These are phyloP conservation scores for Pythium rhizo-oryzae DNA, from an alignment of 352 stramenopile species.

Conservation along the genomic window DNA sequence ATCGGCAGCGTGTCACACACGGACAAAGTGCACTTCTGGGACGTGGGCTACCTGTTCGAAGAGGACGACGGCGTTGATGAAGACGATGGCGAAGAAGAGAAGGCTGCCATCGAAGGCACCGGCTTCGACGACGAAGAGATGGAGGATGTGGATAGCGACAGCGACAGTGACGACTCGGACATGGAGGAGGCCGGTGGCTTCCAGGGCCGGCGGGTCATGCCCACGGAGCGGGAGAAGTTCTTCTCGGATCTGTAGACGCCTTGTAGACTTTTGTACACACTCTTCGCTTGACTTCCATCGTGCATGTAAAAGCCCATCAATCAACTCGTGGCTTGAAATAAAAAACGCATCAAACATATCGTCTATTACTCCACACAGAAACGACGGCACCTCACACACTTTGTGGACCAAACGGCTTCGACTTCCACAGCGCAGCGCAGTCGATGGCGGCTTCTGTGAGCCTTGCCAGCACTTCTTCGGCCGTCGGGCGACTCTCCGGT, in stretches of 20 bases:
- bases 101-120: slow-evolving; percentile 22
- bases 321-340: neutral
- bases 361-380: neutral
- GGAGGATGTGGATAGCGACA: slow-evolving; percentile 87
- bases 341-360: neutral
- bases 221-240: slow-evolving; percentile 77
- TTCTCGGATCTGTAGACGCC: slow-evolving; percentile 79
- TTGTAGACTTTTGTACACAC: slow-evolving; percentile 10
- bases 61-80: slow-evolving; percentile 86
- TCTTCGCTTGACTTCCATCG: neutral
- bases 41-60: slow-evolving; percentile 93
- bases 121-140: slow-evolving; percentile 56
- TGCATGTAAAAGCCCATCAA: neutral
- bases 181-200: slow-evolving; percentile 30
- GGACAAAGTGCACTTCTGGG: slow-evolving; percentile 95
- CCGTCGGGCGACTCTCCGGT: slow-evolving; percentile 36
- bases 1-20: slow-evolving; percentile 95
- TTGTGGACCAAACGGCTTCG: neutral
- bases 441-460: slow-evolving; percentile 25
- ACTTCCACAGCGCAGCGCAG: slow-evolving; percentile 25
- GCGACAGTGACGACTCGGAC: slow-evolving; percentile 55
- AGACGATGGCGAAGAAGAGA: slow-evolving; percentile 54
- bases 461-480: slow-evolving; percentile 31
- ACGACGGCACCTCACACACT: neutral
- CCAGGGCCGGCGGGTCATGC: slow-evolving; percentile 52